Evolutionary conservation across 169 alveolate genomes (phyloP).

Genomic region (Plasmodium billcollinsi): DNA sequence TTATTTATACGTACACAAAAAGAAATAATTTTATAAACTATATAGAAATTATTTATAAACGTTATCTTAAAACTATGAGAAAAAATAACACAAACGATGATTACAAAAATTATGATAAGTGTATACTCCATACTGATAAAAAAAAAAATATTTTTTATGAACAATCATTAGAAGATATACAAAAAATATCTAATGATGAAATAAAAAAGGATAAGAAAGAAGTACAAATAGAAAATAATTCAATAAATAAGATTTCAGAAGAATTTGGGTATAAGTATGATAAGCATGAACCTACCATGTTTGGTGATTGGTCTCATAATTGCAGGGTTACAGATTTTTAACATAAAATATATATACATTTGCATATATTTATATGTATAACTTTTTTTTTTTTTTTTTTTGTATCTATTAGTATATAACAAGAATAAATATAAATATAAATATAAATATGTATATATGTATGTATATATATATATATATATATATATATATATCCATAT

Average conservation of each 20-base stretch:
- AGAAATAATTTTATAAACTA: no score
- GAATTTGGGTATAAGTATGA: conserved; percentile 83
- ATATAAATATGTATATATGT: neutral
- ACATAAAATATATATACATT: neutral
- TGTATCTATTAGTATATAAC: conserved; percentile 5
- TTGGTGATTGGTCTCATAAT: conserved; percentile 88
- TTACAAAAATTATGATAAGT: no score
- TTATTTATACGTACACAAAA: no score
- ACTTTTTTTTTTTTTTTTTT: conserved; percentile 1
- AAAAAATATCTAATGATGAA: no score
- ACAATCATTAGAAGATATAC: no score
- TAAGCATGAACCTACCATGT: conserved; percentile 88
- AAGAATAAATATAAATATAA: neutral
- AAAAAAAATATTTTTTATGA: no score
- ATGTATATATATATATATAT: neutral
- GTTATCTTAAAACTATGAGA: no score
- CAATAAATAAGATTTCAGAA: conserved; percentile 13
- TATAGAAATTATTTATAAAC: no score
- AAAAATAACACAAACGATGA: no score
- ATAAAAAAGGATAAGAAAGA: neutral
- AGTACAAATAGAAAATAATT: neutral
- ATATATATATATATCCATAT: neutral
- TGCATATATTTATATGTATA: neutral
- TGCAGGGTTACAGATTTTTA: conserved; percentile 87
- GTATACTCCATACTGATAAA: no score